A percentile compares a stretch with the other conserved stretches of the same genome.
phyloP scores from a whole-genome alignment of 371 early-diverging fungal genomes.

The Rhizopus sp. region DNA sequence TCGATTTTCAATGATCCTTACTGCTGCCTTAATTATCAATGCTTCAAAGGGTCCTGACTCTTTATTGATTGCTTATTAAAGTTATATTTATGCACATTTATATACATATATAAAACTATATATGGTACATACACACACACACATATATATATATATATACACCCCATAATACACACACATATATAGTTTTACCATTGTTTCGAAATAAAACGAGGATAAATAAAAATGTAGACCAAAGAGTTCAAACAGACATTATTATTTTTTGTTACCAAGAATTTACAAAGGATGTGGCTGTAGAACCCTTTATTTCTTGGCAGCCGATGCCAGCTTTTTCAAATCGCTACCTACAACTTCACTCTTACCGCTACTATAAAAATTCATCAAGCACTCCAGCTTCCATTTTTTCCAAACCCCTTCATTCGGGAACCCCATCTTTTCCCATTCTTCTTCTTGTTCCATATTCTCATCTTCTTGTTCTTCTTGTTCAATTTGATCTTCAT shows the following conservation, averaged over 20 bases:
- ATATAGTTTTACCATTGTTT: not conserved
- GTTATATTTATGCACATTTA: not conserved
- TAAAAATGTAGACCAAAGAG: too few species aligned
- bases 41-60: constrained; percentile 62
- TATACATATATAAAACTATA: not conserved
- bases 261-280: too few species aligned
- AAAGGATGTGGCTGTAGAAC: too few species aligned
- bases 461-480: constrained; percentile 25
- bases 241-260: too few species aligned
- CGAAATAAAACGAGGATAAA: not conserved
- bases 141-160: too few species aligned
- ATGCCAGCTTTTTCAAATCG: constrained; percentile 45
- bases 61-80: constrained; percentile 35
- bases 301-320: constrained; percentile 19
- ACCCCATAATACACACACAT: not conserved
- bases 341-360: constrained; percentile 45
- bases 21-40: constrained; percentile 59
- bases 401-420: constrained; percentile 45
- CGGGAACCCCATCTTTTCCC: constrained; percentile 48
- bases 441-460: constrained; percentile 31
- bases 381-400: constrained; percentile 51
- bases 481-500: constrained; percentile 34
- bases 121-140: too few species aligned
- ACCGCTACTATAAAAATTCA: constrained; percentile 52
- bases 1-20: constrained; percentile 59